Base-by-base conservation (phyloP, 345 rosid species). In the Linum tenue region DNA sequence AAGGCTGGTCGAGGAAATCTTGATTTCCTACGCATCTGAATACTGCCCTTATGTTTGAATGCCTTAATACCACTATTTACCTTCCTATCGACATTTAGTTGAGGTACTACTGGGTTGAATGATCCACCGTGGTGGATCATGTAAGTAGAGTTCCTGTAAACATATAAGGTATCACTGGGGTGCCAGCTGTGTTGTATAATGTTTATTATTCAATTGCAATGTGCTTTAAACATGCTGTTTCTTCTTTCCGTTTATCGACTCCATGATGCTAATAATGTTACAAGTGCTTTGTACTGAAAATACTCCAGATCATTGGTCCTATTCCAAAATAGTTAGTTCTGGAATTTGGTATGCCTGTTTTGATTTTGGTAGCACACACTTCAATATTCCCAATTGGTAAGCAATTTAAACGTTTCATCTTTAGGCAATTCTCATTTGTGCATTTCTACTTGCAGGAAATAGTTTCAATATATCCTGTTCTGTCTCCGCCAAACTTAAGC, bases 381-480 rank as follows among this genome's bases (percentile, higher is more conserved):
- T 58, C 42, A 69, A 67, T 3, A 22, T 37, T 15, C 15, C 63
- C 36, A 35, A 36, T 4, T 2, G 15, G 63, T 40, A 7, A 38
- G 9, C 44, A 42, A 11, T n/a, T 35, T 50, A 37, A 56, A 10
- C 56, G 39, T 59, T 38, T 35, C 9, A 38, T 55, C 55, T 51
- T 41, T 41, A 37, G 36, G 5, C 39, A 55, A 39, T 59, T 39
- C 35, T 55, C 17, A 38, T 22, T 38, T 5, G 69, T n/a, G 1
- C 39, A 68, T 61, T 62, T 72, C 31, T 66, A 11, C 43, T 68
- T 70, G 67, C 89, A 95, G 99, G 99, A 95, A 80, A 91, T 95
- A 41, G 92, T 95, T 60, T 91, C 95, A 57, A 89, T 95, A 79
- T 95, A 91, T 73, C 92, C 96, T 76, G 92, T 89, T 76, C 87